Conservation (phyloP, 2,329 filamentous ascomycete species). For the Colletotrichum abscissum region DNA sequence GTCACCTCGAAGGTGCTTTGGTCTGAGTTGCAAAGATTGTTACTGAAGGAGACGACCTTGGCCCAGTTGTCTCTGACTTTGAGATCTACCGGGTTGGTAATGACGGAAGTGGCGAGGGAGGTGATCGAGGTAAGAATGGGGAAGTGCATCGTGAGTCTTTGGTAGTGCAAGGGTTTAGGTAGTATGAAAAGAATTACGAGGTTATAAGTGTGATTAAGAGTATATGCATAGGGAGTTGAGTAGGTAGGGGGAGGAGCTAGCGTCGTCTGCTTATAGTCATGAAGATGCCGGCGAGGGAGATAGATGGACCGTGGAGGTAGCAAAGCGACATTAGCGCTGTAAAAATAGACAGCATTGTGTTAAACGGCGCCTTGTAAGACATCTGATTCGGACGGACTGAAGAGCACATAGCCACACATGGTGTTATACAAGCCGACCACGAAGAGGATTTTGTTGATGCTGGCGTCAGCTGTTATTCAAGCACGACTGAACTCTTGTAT, state of each 20-base stretch:
- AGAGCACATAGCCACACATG: neutral
- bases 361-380: neutral
- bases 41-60: slow-evolving; percentile 15
- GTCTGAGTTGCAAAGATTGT: slow-evolving; percentile 6
- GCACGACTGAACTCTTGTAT: too few relatives aligned
- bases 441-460: neutral
- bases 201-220: neutral
- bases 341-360: neutral
- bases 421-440: neutral
- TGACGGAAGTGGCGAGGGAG: neutral
- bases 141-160: neutral
- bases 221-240: too few relatives aligned
- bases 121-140: neutral
- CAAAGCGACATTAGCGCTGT: too few relatives aligned
- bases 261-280: neutral
- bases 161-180: too few relatives aligned
- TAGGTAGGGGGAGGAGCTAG: neutral
- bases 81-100: neutral
- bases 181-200: too few relatives aligned
- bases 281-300: neutral
- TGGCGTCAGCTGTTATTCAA: neutral
- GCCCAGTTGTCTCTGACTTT: slow-evolving; percentile 4
- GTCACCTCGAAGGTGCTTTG: slow-evolving; percentile 8
- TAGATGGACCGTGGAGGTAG: neutral
- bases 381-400: neutral